Base-by-base conservation (phyloP, 208 protist genomes). In the Angomonas ambiguus region DNA sequence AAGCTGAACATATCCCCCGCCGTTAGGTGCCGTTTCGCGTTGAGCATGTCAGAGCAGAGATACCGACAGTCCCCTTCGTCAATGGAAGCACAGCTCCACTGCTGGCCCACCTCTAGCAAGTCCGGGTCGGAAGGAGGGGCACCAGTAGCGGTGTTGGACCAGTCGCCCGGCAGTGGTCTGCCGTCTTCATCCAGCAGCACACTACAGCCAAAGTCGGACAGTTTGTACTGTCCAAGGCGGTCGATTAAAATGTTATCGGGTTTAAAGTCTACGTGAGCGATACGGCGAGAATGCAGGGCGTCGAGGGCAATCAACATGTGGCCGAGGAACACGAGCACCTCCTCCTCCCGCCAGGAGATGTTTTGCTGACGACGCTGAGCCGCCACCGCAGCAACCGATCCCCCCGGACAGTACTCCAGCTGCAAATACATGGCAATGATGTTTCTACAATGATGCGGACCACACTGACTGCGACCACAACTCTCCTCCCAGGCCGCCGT, bases 231-330 rank as follows among this genome's bases (percentile, higher is more conserved):
- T 0, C 82, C 87, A 22, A 74, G 38, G 8, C 65, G 76, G 57
- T 97, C 92, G 42, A 97, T 72, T 11, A 98, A 71, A 0, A 97
- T 71, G 69, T 98, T 98, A 57, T 97, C 95, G 11, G 91, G 89
- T 69, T 97, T 97, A 58, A 98, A 86, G 80, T 98, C 95, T 16
- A 97, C 69, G 75, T 98, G 95, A 3, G 81, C 87, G 63, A 98
- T 93, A 72, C 83, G 77, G 11, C 65, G 61, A 38, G 67, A 63
- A 64, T 97, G 92, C 66, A 94, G 68, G 22, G 88, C 94, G 64
- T 94, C 74, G 11, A 97, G 76, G 5, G 90, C 93, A 32, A 95
- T 82, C 48, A 85, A 74, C 73, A 96, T 88, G 69, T 98, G 93
- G 6, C 62, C 65, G 30, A 97, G 68, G 34, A 96, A 93, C 25